Percentiles rank a stretch among this genome's conserved stretches.
Evolutionary conservation across 495 filamentous ascomycete species (phyloP).

Genomic region (Penicillium atrosanguineum): DNA sequence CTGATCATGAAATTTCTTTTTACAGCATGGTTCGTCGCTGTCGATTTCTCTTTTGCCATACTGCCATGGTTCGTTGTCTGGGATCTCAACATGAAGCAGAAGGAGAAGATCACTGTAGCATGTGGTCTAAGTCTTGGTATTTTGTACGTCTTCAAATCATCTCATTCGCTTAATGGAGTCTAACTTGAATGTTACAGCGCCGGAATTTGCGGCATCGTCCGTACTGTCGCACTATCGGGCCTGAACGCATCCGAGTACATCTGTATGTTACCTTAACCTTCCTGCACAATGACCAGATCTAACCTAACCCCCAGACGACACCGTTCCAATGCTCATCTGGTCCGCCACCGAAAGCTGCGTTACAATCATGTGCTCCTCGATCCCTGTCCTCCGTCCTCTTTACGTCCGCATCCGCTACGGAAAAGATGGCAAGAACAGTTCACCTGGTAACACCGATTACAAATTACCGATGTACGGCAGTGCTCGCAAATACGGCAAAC

Average conservation of each 20-base stretch:
- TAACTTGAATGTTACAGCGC: conserved; percentile 8
- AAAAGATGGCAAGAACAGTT: conserved; percentile 20
- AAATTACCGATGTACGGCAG: conserved; percentile 24
- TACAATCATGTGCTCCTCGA: conserved; percentile 29
- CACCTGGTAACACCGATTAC: conserved; percentile 17
- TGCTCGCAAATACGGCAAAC: conserved; percentile 14
- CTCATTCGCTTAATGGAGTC: background rate
- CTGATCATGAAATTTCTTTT: background rate
- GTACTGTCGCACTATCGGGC: conserved; percentile 23
- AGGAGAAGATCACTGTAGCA: conserved; percentile 29
- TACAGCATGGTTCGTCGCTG: conserved; percentile 25
- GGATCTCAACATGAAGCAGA: conserved; percentile 32
- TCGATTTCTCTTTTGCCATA: conserved; percentile 28
- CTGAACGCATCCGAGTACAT: conserved; percentile 26
- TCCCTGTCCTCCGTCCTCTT: conserved; percentile 28
- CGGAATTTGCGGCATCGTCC: conserved; percentile 29
- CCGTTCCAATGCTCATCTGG: conserved; percentile 30
- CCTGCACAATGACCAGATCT: too few relatives aligned
- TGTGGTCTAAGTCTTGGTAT: conserved; percentile 27
- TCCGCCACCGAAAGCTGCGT: conserved; percentile 27
- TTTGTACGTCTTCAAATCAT: conserved; percentile 14
- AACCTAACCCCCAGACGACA: conserved; percentile 15
- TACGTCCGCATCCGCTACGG: conserved; percentile 23
- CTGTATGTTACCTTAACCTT: background rate
- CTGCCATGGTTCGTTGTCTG: conserved; percentile 32